Conservation (phyloP, 2,329 filamentous ascomycete species). For the Colletotrichum sidae region DNA sequence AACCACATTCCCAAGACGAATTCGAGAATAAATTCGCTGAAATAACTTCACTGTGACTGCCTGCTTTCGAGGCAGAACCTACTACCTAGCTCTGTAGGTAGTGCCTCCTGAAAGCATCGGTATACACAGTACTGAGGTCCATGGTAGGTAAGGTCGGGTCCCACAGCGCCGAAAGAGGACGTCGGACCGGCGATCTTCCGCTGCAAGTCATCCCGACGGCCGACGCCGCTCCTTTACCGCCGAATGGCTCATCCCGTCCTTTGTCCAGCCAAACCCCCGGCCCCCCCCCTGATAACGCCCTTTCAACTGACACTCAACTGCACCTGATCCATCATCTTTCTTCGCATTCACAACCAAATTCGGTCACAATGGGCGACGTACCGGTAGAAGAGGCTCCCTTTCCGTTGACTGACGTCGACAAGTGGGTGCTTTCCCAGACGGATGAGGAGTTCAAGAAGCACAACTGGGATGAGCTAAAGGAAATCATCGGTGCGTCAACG, state of each 20-base stretch:
- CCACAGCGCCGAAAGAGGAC: not conserved
- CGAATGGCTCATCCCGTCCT: slow-evolving; percentile 1
- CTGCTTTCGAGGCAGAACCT: too few species aligned
- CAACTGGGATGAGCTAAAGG: slow-evolving; percentile 78
- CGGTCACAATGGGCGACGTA: slow-evolving; percentile 53
- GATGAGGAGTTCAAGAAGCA: slow-evolving; percentile 79
- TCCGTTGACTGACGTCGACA: slow-evolving; percentile 69
- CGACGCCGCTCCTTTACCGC: slow-evolving; percentile 18
- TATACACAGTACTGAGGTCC: not conserved
- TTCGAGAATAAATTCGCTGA: too few species aligned
- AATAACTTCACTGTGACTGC: too few species aligned
- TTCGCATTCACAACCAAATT: not conserved
- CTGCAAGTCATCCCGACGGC: slow-evolving; percentile 9
- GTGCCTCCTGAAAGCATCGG: not conserved
- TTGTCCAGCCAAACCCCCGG: not conserved
- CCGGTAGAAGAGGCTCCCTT: slow-evolving; percentile 61
- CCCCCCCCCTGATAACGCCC: not conserved
- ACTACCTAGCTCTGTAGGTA: not conserved
- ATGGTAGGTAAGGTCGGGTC: not conserved
- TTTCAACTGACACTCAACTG: not conserved
- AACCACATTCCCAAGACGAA: too few species aligned
- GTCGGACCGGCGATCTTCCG: slow-evolving; percentile 36
- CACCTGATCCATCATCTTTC: too few species aligned
- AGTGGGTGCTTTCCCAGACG: slow-evolving; percentile 68
- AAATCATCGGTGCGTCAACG: slow-evolving; percentile 67